Base-by-base conservation (phyloP, 2,329 filamentous ascomycete genomes). In the Fusarium bactridioides region DNA sequence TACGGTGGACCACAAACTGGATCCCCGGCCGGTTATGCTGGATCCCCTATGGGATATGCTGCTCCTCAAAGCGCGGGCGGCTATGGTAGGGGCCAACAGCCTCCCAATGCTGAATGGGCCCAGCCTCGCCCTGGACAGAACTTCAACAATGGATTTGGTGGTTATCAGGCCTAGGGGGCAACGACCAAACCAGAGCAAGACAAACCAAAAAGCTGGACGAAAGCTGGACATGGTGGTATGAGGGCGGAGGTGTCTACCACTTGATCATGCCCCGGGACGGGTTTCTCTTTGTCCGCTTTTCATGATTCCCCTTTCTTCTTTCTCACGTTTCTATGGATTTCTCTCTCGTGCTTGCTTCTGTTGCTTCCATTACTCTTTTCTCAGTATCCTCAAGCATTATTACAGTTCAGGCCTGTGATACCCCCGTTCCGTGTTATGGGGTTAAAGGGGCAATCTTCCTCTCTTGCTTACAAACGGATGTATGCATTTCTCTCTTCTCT, bases 11-110 rank as follows among this genome's bases (percentile, higher is more conserved):
- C 89, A 23, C 87, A 89, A 71, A 85, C 87, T 33, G 89, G 89
- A 78, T 90, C 90, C 63, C 89, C 89, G 35, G 88, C 86, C 41
- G 87, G 86, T 48, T 91, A 90, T 80, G 88, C 86, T 75, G 89
- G 88, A 74, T 91, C 91, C 79, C 90, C 89, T 65, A 92, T 93
- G 87, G 88, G 88, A 72, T 93, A 93, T 83, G 92, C 87, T 78
- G 91, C 86, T 72, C 92, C 88, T 76, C 88, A 91, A 75, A 96
- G 92, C 79, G 92, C 93, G 76, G 94, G 93, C 77, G 94, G 94
- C 69, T 97, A 94, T 79, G 94, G 93, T 71, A 93, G 94, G 80
- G 94, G 93, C 73, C 88, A 90, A 76, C 86, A 88, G 78, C 85
- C 85, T 43, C 86, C 88, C 44, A 88, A 87, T 72, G 79, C 84